Conservation (phyloP, 129 eudicot species). For the Flaveria sonorensis region DNA sequence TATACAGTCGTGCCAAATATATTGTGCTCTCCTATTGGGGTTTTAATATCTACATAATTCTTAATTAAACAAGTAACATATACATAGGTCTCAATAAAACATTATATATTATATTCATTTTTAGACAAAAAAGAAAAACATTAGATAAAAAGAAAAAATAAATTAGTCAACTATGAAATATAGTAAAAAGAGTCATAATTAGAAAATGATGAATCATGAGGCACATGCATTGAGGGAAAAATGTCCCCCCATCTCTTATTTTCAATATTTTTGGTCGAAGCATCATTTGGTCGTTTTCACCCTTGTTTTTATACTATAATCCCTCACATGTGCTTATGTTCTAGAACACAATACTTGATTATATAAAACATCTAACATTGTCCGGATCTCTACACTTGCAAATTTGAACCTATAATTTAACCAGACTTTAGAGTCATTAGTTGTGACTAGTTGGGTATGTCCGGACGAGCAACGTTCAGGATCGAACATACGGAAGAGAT, state of each 20-base stretch:
- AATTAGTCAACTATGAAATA: constrained; percentile 9
- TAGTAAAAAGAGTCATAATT: constrained; percentile 18
- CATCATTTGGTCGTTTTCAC: constrained; percentile 27
- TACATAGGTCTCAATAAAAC: background rate
- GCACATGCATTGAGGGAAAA: constrained; percentile 39
- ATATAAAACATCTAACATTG: too few species aligned
- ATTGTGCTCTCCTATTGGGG: too few species aligned
- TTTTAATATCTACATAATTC: background rate
- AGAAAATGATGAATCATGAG: constrained; percentile 31
- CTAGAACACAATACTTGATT: background rate
- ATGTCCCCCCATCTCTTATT: constrained; percentile 24
- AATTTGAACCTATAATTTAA: too few species aligned
- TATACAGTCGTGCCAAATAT: too few species aligned
- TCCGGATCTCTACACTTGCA: too few species aligned
- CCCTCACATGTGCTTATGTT: constrained; percentile 30
- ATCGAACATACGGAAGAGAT: background rate
- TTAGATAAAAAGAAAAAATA: background rate
- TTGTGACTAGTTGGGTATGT: background rate
- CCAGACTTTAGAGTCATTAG: background rate
- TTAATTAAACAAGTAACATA: background rate
- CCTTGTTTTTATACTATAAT: background rate
- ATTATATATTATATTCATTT: background rate
- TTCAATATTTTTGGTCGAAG: constrained; percentile 24
- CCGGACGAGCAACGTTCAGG: too few species aligned
- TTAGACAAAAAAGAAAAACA: background rate